Evolutionary conservation across 768 basidiomycete genomes (phyloP).

Genomic region (Hemileccinum rubropunctum): DNA sequence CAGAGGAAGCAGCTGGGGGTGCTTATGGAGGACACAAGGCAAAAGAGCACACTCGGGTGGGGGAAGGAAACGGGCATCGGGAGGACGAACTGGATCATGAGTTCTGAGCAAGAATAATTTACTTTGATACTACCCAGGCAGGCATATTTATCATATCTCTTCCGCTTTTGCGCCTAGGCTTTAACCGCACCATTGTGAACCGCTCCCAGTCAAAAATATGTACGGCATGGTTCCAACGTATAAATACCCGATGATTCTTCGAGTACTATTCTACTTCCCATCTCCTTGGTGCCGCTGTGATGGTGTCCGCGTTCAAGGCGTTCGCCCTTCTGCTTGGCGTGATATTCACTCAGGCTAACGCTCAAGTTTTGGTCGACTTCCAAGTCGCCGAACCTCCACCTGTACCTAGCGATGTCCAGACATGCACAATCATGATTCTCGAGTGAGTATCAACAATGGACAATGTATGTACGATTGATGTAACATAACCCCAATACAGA

Average conservation of each 20-base stretch:
- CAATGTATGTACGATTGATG: neutral
- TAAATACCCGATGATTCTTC: conserved; percentile 4
- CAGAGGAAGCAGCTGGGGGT: conserved; percentile 74
- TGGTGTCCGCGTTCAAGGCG: conserved; percentile 19
- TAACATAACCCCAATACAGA: conserved; percentile 31
- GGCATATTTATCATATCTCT: neutral
- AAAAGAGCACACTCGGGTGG: conserved; percentile 8
- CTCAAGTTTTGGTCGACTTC: conserved; percentile 50
- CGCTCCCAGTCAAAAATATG: neutral
- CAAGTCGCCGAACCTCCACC: conserved; percentile 74
- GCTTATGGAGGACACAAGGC: conserved; percentile 45
- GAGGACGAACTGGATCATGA: conserved; percentile 65
- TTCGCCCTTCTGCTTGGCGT: conserved; percentile 13
- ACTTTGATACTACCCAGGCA: conserved; percentile 11
- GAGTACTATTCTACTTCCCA: neutral
- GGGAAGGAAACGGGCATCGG: conserved; percentile 15
- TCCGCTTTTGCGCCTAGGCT: no score
- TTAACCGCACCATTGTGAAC: no score
- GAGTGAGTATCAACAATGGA: conserved; percentile 40
- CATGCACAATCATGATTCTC: conserved; percentile 64
- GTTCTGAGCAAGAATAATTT: conserved; percentile 39
- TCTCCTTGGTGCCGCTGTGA: conserved; percentile 6
- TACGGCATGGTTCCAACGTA: neutral
- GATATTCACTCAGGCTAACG: conserved; percentile 12
- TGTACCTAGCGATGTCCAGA: conserved; percentile 55